These are phyloP conservation scores for Rhodotorula sp. DNA, from an alignment of 1,284 basidiomycete genomes.

Conservation along the genomic window DNA sequence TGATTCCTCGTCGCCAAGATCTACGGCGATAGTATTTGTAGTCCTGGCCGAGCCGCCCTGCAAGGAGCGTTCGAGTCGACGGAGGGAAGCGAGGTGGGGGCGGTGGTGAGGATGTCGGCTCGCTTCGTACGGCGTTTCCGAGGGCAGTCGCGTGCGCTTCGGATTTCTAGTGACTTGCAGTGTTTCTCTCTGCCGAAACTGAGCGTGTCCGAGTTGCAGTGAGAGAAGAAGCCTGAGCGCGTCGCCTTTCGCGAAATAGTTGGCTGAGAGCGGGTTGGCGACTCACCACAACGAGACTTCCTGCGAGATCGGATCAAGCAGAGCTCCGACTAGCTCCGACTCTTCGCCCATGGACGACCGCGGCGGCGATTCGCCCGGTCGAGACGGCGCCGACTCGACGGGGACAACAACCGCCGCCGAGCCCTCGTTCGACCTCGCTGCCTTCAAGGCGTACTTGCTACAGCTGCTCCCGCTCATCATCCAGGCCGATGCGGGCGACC, in stretches of 20 bases:
- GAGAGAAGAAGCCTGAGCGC: neutral
- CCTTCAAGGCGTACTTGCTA: slow-evolving; percentile 59
- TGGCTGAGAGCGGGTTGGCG: neutral
- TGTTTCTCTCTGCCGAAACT: no score
- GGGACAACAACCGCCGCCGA: neutral
- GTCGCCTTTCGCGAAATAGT: neutral
- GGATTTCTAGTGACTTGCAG: no score
- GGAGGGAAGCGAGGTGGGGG: no score
- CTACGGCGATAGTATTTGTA: no score
- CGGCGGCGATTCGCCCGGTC: neutral
- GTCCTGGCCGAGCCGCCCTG: no score
- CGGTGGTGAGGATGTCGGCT: no score
- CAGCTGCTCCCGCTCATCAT: slow-evolving; percentile 71
- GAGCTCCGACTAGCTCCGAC: neutral
- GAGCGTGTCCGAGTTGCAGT: neutral
- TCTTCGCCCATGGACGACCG: neutral
- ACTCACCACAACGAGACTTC: neutral
- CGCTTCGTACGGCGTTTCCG: no score
- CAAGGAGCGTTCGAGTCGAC: no score
- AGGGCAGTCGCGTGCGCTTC: no score
- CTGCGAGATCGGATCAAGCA: neutral
- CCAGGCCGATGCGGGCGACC: slow-evolving; percentile 61
- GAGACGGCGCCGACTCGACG: neutral
- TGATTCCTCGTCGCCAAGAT: no score
- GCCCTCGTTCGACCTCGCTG: slow-evolving; percentile 45